Percentiles rank a stretch among this genome's conserved stretches.
Evolutionary conservation across 805 yeast genomes (phyloP).

Genomic region (Wickerhamomyces silvicola): DNA sequence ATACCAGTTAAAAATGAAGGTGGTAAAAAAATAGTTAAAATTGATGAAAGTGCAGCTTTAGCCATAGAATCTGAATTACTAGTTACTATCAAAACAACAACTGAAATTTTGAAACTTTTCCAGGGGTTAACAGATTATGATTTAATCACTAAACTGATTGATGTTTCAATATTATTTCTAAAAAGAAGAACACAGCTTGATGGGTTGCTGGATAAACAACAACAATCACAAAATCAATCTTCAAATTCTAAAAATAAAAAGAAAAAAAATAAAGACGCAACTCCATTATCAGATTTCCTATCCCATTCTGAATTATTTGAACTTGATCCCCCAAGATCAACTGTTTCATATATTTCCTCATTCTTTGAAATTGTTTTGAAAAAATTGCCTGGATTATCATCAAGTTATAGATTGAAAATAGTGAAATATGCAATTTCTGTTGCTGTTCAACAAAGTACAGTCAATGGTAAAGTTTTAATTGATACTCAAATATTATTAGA

Average conservation of each 20-base stretch:
- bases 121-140: slow-evolving; percentile 43
- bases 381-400: slow-evolving; percentile 44
- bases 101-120: slow-evolving; percentile 26
- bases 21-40: slow-evolving; percentile 32
- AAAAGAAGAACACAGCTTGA: slow-evolving; percentile 27
- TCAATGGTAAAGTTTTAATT: slow-evolving; percentile 22
- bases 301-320: slow-evolving; percentile 58
- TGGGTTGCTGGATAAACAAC: slow-evolving; percentile 21
- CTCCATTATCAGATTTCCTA: slow-evolving; percentile 59
- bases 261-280: slow-evolving; percentile 34
- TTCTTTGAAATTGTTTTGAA: slow-evolving; percentile 47
- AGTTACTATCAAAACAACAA: slow-evolving; percentile 25
- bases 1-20: slow-evolving; percentile 44
- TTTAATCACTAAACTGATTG: slow-evolving; percentile 49
- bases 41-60: slow-evolving; percentile 28
- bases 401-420: slow-evolving; percentile 59
- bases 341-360: slow-evolving; percentile 23
- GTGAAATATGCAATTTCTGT: slow-evolving; percentile 36
- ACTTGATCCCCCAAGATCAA: slow-evolving; percentile 31
- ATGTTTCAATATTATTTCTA: slow-evolving; percentile 41
- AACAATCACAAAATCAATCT: slow-evolving; percentile 34
- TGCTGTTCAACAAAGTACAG: slow-evolving; percentile 26
- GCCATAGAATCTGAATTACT: slow-evolving; percentile 27
- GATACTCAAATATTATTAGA: slow-evolving; percentile 37
- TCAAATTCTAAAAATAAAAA: slow-evolving; percentile 36